phyloP scores from a whole-genome alignment of 352 stramenopile genomes.

The Phytophthora kernoviae region DNA sequence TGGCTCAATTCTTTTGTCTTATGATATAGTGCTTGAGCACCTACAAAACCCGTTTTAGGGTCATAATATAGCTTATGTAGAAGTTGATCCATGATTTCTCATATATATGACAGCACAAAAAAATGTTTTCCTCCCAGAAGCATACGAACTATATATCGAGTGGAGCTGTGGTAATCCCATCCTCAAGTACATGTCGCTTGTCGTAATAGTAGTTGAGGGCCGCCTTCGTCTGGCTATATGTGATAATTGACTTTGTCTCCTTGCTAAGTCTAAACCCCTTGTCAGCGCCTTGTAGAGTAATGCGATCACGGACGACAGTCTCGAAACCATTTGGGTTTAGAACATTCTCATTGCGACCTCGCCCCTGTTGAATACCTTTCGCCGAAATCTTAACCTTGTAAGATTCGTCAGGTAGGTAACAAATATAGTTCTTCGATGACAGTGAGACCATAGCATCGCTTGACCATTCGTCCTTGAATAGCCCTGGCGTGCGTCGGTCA shows the following conservation, averaged over 20 bases:
- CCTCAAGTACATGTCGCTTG: conserved; percentile 16
- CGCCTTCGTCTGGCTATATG: conserved; percentile 27
- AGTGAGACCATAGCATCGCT: conserved; percentile 12
- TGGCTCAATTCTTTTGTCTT: conserved; percentile 13
- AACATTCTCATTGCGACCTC: too few relatives aligned
- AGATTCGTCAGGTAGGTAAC: conserved; percentile 7
- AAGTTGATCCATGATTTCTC: too few relatives aligned
- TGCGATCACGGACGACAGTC: too few relatives aligned
- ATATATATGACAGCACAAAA: too few relatives aligned
- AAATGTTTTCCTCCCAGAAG: too few relatives aligned
- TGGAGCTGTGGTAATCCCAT: too few relatives aligned
- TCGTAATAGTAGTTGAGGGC: too few relatives aligned
- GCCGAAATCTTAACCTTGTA: conserved; percentile 24
- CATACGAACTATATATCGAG: too few relatives aligned
- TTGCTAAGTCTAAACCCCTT: conserved; percentile 26
- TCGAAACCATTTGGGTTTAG: too few relatives aligned
- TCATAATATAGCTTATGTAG: conserved; percentile 30
- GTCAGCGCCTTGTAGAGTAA: conserved; percentile 28
- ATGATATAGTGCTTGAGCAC: conserved; percentile 17
- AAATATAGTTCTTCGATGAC: conserved; percentile 23
- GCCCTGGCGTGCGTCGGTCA: conserved; percentile 9
- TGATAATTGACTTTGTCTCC: conserved; percentile 27
- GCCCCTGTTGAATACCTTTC: too few relatives aligned
- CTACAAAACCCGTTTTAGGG: conserved; percentile 23
- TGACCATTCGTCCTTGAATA: conserved; percentile 29